Evolutionary conservation across 495 filamentous ascomycete genomes (phyloP).

Genomic region (Neurospora africana): DNA sequence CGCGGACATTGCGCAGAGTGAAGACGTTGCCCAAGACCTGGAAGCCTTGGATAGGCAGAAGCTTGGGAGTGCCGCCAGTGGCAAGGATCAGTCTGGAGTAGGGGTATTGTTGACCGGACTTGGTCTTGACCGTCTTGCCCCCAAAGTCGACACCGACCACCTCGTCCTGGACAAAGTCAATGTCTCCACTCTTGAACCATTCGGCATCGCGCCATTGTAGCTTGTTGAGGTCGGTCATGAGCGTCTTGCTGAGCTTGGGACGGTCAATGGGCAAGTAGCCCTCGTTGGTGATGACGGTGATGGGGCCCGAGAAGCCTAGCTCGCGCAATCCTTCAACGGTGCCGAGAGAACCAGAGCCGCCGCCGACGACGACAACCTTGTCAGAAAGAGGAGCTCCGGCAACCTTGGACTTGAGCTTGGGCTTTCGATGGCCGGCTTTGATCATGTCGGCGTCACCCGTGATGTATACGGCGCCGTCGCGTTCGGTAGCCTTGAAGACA

Average conservation of each 20-base stretch:
- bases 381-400: constrained; percentile 45
- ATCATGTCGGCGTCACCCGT: constrained; percentile 70
- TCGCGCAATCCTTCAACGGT: constrained; percentile 71
- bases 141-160: constrained; percentile 66
- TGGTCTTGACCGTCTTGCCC: constrained; percentile 59
- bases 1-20: constrained; percentile 59
- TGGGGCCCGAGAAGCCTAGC: constrained; percentile 66
- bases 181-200: constrained; percentile 66
- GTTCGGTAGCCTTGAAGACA: constrained; percentile 69
- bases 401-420: constrained; percentile 57
- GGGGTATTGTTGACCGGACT: constrained; percentile 52
- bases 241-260: constrained; percentile 89
- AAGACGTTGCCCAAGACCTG: constrained; percentile 83
- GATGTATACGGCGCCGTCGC: constrained; percentile 74
- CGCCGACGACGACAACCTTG: constrained; percentile 78
- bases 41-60: constrained; percentile 75
- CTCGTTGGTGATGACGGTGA: constrained; percentile 80
- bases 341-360: constrained; percentile 75
- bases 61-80: constrained; percentile 69
- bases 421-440: constrained; percentile 59
- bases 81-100: constrained; percentile 89
- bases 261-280: constrained; percentile 81
- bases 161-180: constrained; percentile 66
- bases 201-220: constrained; percentile 59
- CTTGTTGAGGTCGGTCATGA: constrained; percentile 74